Conservation (phyloP, 257 asterid species). For the Rauvolfia tetraphylla region DNA sequence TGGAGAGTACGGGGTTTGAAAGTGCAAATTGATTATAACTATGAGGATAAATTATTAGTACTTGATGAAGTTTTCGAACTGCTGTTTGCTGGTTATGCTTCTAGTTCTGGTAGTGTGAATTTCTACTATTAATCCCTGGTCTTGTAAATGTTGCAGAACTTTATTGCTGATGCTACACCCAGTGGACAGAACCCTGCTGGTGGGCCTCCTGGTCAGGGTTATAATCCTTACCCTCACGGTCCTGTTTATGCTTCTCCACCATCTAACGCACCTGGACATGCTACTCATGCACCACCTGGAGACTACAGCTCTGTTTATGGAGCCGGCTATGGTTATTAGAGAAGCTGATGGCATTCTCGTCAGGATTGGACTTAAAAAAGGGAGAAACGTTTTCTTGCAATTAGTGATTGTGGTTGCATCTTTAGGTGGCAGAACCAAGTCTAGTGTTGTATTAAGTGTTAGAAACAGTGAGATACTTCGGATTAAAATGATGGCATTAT, state of each 20-base stretch:
- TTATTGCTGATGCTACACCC: slow-evolving; percentile 59
- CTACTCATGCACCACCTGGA: slow-evolving; percentile 43
- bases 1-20: background rate
- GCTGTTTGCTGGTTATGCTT: background rate
- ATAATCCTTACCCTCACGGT: slow-evolving; percentile 56
- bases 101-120: background rate
- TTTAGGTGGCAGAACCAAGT: background rate
- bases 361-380: background rate
- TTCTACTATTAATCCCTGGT: background rate
- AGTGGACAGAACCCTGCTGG: slow-evolving; percentile 37
- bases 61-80: background rate
- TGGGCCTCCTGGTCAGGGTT: slow-evolving; percentile 53
- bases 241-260: slow-evolving; percentile 42
- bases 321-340: slow-evolving; percentile 48
- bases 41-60: background rate
- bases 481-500: background rate
- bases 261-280: slow-evolving; percentile 38
- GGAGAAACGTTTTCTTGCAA: background rate
- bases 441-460: slow-evolving; percentile 6
- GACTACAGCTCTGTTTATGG: slow-evolving; percentile 64
- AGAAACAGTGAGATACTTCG: background rate
- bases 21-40: background rate
- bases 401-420: background rate
- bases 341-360: background rate
- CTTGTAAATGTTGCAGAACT: slow-evolving; percentile 44